phyloP scores from a whole-genome alignment of 2,329 filamentous ascomycete genomes.

The Sarocladiaceae sp. region DNA sequence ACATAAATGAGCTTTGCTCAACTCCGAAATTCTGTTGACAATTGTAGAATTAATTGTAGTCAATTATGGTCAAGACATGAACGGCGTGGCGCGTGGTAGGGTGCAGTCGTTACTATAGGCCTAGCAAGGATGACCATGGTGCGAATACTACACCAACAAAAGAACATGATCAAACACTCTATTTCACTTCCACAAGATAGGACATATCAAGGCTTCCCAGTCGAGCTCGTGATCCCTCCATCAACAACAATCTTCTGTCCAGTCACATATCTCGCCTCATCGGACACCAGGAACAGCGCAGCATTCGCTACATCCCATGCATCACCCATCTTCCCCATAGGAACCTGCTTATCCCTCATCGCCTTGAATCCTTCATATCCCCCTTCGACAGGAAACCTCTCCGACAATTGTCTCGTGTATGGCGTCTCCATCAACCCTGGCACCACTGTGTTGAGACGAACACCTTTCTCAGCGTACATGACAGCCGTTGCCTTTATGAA shows the following conservation, averaged over 20 bases:
- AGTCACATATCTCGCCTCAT: constrained; percentile 57
- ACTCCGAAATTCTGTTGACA: too few relatives aligned
- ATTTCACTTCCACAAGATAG: not conserved
- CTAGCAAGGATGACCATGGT: too few relatives aligned
- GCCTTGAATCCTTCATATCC: constrained; percentile 45
- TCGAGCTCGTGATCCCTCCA: constrained; percentile 38
- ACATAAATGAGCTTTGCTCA: too few relatives aligned
- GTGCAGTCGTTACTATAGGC: too few relatives aligned
- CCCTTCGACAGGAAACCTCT: constrained; percentile 38
- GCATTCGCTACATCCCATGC: constrained; percentile 56
- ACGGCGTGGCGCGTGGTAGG: too few relatives aligned
- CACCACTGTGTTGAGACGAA: constrained; percentile 50
- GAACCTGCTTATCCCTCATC: constrained; percentile 51
- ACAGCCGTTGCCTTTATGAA: constrained; percentile 46
- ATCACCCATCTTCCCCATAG: constrained; percentile 55
- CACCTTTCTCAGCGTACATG: constrained; percentile 41
- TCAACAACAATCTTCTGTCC: constrained; percentile 49
- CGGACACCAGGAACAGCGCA: constrained; percentile 52
- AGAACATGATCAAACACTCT: too few relatives aligned
- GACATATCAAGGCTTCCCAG: constrained; percentile 20
- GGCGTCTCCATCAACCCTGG: constrained; percentile 55
- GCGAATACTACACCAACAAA: too few relatives aligned
- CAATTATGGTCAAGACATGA: too few relatives aligned
- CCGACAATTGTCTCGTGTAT: constrained; percentile 38
- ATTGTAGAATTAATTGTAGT: too few relatives aligned